These are phyloP conservation scores for Venturia asperata DNA, from an alignment of 2,329 filamentous ascomycete species.

Conservation along the genomic window DNA sequence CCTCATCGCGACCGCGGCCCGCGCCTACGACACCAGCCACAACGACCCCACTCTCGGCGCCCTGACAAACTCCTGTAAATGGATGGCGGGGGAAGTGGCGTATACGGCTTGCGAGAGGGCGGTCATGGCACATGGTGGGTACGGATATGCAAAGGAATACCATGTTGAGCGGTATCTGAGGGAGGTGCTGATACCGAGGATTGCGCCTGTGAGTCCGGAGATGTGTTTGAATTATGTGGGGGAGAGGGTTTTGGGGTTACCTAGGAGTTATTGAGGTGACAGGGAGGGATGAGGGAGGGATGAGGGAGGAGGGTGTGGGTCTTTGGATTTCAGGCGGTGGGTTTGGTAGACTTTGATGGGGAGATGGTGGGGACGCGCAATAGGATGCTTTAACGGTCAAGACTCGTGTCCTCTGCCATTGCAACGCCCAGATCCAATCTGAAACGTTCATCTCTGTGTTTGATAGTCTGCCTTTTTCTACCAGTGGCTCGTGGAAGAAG, in stretches of 20 bases:
- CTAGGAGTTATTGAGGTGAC: slow-evolving; percentile 15
- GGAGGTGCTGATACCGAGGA: slow-evolving; percentile 58
- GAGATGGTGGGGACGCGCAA: no score
- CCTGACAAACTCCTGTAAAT: slow-evolving; percentile 61
- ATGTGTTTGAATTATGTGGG: slow-evolving; percentile 31
- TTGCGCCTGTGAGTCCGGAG: slow-evolving; percentile 52
- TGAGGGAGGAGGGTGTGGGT: no score
- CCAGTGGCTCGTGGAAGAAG: no score
- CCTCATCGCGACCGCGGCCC: slow-evolving; percentile 58
- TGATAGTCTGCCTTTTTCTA: no score
- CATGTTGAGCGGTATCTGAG: slow-evolving; percentile 59
- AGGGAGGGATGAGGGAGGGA: no score
- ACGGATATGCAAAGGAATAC: slow-evolving; percentile 59
- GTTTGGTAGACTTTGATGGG: no score
- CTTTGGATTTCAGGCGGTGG: no score
- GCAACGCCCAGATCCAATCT: no score
- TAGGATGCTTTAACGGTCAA: no score
- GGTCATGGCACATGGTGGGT: slow-evolving; percentile 51
- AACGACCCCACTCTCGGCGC: slow-evolving; percentile 36
- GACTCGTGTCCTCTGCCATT: no score
- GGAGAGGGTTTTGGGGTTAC: slow-evolving; percentile 18
- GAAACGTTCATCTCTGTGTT: no score
- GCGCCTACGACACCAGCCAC: slow-evolving; percentile 50
- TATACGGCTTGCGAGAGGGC: slow-evolving; percentile 57
- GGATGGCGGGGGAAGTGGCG: slow-evolving; percentile 58